Evolutionary conservation across 805 yeast species (phyloP).

Genomic region (Starmerella davenportii): DNA sequence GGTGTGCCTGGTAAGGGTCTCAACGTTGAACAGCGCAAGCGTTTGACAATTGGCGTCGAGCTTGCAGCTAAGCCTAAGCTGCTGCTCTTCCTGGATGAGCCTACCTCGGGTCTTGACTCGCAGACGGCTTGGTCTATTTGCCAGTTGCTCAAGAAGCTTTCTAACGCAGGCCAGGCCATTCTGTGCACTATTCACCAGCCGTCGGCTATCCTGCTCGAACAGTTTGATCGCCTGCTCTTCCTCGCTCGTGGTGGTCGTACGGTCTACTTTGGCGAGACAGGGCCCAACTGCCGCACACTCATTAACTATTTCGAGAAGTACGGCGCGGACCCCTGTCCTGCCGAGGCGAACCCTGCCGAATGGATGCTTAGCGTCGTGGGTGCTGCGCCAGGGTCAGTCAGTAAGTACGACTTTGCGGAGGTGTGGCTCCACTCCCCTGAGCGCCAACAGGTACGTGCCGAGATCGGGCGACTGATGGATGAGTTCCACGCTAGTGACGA

Average conservation of each 20-base stretch:
- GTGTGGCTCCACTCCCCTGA: slow-evolving; percentile 40
- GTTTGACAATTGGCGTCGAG: slow-evolving; percentile 54
- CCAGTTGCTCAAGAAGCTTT: slow-evolving; percentile 46
- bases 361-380: slow-evolving; percentile 59
- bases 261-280: slow-evolving; percentile 69
- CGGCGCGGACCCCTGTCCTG: slow-evolving; percentile 51
- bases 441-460: slow-evolving; percentile 20
- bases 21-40: slow-evolving; percentile 51
- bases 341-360: slow-evolving; percentile 55
- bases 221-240: slow-evolving; percentile 48
- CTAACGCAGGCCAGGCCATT: slow-evolving; percentile 56
- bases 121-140: slow-evolving; percentile 54
- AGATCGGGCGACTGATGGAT: slow-evolving; percentile 23
- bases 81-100: slow-evolving; percentile 48
- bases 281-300: slow-evolving; percentile 40
- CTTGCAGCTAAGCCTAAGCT: slow-evolving; percentile 51
- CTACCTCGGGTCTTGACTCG: slow-evolving; percentile 53
- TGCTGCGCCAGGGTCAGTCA: slow-evolving; percentile 59
- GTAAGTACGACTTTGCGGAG: slow-evolving; percentile 42
- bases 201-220: slow-evolving; percentile 48
- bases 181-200: slow-evolving; percentile 68
- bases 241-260: slow-evolving; percentile 62
- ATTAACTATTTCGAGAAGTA: slow-evolving; percentile 49
- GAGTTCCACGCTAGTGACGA: slow-evolving; percentile 19
- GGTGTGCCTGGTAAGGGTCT: slow-evolving; percentile 61